Evolutionary conservation across 1,284 basidiomycete species (phyloP).

Genomic region (Pascua sp.): DNA sequence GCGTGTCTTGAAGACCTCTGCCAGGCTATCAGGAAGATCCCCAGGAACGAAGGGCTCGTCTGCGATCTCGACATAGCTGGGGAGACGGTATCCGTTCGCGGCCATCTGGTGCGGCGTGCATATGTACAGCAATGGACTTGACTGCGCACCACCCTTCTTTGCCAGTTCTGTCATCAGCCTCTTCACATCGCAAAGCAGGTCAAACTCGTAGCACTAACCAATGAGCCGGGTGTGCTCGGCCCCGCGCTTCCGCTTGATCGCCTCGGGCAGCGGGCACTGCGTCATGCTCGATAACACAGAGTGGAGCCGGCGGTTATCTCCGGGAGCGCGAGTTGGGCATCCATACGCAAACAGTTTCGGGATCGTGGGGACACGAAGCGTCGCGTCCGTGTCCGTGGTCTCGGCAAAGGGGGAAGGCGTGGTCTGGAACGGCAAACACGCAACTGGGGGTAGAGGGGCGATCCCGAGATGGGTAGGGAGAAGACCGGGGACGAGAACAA

Average conservation of each 20-base stretch:
- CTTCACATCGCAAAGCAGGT: neutral
- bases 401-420: constrained; percentile 49
- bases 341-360: constrained; percentile 81
- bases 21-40: constrained; percentile 12
- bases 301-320: constrained; percentile 75
- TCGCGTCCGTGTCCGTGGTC: constrained; percentile 27
- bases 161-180: constrained; percentile 6
- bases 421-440: constrained; percentile 59
- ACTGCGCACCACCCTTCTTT: constrained; percentile 15
- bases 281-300: constrained; percentile 79
- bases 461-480: constrained; percentile 66
- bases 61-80: constrained; percentile 63
- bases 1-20: constrained; percentile 6
- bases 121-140: constrained; percentile 62
- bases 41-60: constrained; percentile 31
- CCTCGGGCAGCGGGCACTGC: constrained; percentile 68
- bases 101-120: constrained; percentile 78
- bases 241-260: constrained; percentile 64
- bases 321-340: constrained; percentile 82
- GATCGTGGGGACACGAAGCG: constrained; percentile 63
- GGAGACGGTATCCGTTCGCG: constrained; percentile 82
- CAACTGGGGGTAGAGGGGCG: constrained; percentile 55
- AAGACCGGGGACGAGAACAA: constrained; percentile 75
- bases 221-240: constrained; percentile 44
- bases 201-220: constrained; percentile 18